These are phyloP conservation scores for Crithidia expoeki DNA, from an alignment of 208 protist species.

Conservation along the genomic window DNA sequence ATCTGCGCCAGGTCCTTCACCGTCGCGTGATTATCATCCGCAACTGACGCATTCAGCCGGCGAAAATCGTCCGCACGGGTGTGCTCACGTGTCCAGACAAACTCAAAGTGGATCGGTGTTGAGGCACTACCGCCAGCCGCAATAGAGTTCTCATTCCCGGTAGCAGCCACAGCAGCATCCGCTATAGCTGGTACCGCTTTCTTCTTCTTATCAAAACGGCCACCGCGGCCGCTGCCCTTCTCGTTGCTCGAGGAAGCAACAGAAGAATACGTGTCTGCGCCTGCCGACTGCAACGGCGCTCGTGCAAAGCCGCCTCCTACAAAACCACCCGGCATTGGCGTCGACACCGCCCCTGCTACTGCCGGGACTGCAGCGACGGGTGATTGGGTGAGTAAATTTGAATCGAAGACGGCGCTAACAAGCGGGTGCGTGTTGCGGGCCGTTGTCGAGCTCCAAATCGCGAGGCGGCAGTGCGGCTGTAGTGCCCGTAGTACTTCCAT, in stretches of 20 bases:
- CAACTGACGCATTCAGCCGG: constrained; percentile 48
- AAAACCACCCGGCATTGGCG: neutral
- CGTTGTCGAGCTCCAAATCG: constrained; percentile 90
- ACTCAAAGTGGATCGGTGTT: constrained; percentile 60
- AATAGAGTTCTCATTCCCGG: neutral
- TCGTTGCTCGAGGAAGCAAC: neutral
- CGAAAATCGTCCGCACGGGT: constrained; percentile 80
- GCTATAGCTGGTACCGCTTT: neutral
- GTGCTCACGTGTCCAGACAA: constrained; percentile 89
- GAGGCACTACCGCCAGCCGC: neutral
- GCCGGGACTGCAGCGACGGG: neutral
- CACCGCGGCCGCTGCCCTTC: constrained; percentile 2
- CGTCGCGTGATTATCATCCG: constrained; percentile 81
- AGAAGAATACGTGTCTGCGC: neutral
- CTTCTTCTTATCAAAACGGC: constrained; percentile 25
- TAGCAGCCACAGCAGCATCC: neutral
- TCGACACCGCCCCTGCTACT: too few species aligned
- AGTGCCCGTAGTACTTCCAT: constrained; percentile 61
- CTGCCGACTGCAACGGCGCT: neutral
- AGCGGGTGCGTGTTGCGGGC: constrained; percentile 82
- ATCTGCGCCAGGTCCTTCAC: constrained; percentile 79
- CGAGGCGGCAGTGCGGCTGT: constrained; percentile 76
- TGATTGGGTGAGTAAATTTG: constrained; percentile 6
- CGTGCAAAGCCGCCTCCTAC: constrained; percentile 8
- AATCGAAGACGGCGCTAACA: constrained; percentile 74